Base-by-base conservation (phyloP, 2,329 filamentous ascomycete species). In the Beauveria sp. region DNA sequence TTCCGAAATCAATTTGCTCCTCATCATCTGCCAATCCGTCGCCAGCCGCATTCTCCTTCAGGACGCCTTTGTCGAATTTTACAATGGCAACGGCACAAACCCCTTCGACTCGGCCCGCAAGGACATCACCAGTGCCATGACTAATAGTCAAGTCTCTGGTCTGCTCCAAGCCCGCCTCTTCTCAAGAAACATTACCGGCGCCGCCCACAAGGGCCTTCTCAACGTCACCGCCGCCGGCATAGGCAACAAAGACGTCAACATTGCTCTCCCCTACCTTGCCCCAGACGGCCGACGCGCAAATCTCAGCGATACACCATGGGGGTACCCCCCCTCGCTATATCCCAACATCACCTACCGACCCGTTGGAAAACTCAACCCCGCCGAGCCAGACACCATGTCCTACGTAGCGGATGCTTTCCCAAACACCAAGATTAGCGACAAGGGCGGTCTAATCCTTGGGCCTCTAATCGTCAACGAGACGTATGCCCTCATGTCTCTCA, bases 401-500 rank as follows among this genome's bases (percentile, higher is more conserved):
- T 76, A 74, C 62, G 69, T 75, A 16, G 83, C 82, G 53, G 75
- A 75, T 60, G 79, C 79, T 38, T 86, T 83, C 62, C 76, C 77
- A 1, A 79, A 73, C 38, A 76, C 83, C 62, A 74, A 73, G n/a
- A 77, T 85, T 45, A 79, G 76, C 65, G 76, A 75, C 57, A 77
- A 78, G 57, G 77, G 73, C 52, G 85, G 85, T 1, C 77, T 96
- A n/a, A 75, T 96, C 2, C 80, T 95, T 0, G 93, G 93, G 0
- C 92, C 92, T 0, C 79, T 90, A 62, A 78, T 84, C 28, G 74
- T 95, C 65, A 95, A 96, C 70, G 77, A 83, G 52, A 85, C 85
- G 0, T 89, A 88, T 65, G 89, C 90, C 28, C 77, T 97, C 12
- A 72, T 96, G 16, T 96, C 92, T 3, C 78, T 96, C 63, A 96